Base-by-base conservation (phyloP, 345 rosid species). In the Salix brachista region DNA sequence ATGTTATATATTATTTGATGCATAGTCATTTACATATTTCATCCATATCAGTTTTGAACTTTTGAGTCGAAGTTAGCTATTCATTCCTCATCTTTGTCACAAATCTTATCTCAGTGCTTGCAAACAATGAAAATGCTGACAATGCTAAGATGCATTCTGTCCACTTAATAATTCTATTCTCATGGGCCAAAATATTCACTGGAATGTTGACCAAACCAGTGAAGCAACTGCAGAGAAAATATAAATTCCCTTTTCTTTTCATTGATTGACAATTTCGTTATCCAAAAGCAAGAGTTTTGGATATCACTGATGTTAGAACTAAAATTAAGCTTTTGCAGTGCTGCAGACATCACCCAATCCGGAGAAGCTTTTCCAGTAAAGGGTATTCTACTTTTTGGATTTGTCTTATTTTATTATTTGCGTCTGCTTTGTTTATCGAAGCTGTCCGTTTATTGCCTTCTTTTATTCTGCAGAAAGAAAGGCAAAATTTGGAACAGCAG, bases 401-500 rank as follows among this genome's bases (percentile, higher is more conserved):
- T 41, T 42, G 46, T 66, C 56, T 39, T 52, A 9, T 26, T 6
- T 39, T 65, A 2, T 8, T 10, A 12, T 8, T 37, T 60, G 69
- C 3, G 17, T 44, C 42, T 9, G 28, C 25, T 61, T 28, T 7
- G 13, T n/a, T 41, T 2, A 30, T 30, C 9, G 14, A 39, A 39
- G 17, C 3, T 39, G 9, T 14, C 23, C 19, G 4, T 30, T 69
- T 3, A 32, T 39, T 48, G 18, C 60, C 34, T 64, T 26, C 14
- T 34, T 42, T n/a, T 23, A 13, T 42, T 12, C n/a, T 41, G 54
- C 54, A 21, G 42, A 66, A 64, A 78, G 46, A 37, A 88, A 84
- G 79, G 83, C 84, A 28, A 82, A 85, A 80, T 85, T 83, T 37
- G 94, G 90, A 78, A 89, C 89, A 0, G 91, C 89, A 25, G 82